These are phyloP conservation scores for Mayamaea pseudoterrestris DNA, from an alignment of 108 stramenopile species.

Conservation along the genomic window DNA sequence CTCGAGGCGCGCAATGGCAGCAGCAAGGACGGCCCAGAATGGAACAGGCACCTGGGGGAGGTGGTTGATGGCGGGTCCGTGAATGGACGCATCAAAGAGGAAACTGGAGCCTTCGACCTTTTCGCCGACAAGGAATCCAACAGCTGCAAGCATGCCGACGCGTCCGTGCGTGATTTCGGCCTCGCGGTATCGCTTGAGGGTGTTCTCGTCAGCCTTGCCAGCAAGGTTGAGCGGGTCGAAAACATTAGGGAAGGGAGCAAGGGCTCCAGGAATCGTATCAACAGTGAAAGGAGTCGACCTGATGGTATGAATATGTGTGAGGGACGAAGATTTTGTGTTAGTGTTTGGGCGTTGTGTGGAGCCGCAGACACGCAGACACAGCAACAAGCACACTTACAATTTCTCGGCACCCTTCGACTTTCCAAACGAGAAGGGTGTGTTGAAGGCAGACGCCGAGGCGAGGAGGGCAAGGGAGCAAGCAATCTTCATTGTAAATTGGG, in stretches of 20 bases:
- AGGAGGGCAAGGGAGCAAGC: constrained; percentile 8
- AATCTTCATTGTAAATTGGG: constrained; percentile 6
- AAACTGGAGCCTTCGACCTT: constrained; percentile 43
- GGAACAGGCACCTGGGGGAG: constrained; percentile 23
- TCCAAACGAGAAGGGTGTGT: constrained; percentile 3
- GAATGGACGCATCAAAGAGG: constrained; percentile 45
- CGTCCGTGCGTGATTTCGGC: constrained; percentile 81
- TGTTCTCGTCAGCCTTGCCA: constrained; percentile 52
- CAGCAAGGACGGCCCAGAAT: constrained; percentile 33
- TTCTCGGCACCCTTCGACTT: constrained; percentile 7
- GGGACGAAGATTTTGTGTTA: background rate
- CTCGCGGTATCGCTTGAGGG: constrained; percentile 78
- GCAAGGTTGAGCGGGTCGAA: constrained; percentile 68
- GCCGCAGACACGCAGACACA: background rate
- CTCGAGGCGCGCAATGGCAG: constrained; percentile 50
- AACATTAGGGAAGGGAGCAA: constrained; percentile 41
- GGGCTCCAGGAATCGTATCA: constrained; percentile 39
- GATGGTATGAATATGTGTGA: background rate
- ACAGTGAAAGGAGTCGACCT: constrained; percentile 15
- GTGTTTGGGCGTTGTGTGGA: background rate
- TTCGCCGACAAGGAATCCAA: constrained; percentile 62
- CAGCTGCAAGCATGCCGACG: constrained; percentile 37
- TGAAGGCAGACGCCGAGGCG: constrained; percentile 13
- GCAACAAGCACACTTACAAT: background rate
- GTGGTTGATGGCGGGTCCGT: constrained; percentile 30